A percentile compares a stretch with the other conserved stretches of the same genome.
These are phyloP conservation scores for Aspergillus hortae DNA, from an alignment of 2,329 filamentous ascomycete genomes.

Conservation along the genomic window DNA sequence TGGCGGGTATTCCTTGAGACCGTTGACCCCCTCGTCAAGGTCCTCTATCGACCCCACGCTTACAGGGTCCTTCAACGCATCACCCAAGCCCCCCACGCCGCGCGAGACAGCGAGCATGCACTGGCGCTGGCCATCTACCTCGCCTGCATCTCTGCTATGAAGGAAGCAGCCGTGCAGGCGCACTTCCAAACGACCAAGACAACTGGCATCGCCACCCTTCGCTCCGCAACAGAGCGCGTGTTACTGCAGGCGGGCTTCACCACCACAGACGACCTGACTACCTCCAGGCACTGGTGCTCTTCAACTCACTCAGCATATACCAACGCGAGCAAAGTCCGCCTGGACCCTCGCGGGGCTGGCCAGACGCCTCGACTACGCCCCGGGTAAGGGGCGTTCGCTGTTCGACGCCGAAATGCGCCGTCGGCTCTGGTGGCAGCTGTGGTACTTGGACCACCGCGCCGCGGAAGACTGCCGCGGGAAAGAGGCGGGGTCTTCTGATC, in stretches of 20 bases:
- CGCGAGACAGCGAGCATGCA: conserved; percentile 50
- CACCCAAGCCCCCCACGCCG: conserved; percentile 39
- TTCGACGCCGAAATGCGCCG: conserved; percentile 44
- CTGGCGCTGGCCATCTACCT: conserved; percentile 59
- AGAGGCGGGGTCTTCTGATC: conserved; percentile 21
- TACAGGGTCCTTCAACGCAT: conserved; percentile 42
- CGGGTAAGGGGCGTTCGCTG: conserved; percentile 25
- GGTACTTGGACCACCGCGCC: conserved; percentile 35
- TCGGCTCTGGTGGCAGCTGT: conserved; percentile 22
- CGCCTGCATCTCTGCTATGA: conserved; percentile 49
- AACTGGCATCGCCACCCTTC: conserved; percentile 49
- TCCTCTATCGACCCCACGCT: conserved; percentile 52
- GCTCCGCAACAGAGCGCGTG: conserved; percentile 56
- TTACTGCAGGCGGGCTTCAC: conserved; percentile 56
- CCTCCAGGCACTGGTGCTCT: conserved; percentile 57
- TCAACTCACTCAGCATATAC: conserved; percentile 45
- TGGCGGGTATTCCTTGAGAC: conserved; percentile 22
- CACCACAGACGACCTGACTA: too few relatives aligned
- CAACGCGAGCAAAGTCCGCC: conserved; percentile 17
- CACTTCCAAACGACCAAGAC: conserved; percentile 22
- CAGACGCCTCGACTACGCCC: conserved; percentile 40
- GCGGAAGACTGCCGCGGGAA: conserved; percentile 39
- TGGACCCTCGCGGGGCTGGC: conserved; percentile 27
- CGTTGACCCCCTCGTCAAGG: conserved; percentile 55
- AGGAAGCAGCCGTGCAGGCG: conserved; percentile 31